phyloP scores from a whole-genome alignment of 805 yeast species.

The Myxozyma mucilagina region DNA sequence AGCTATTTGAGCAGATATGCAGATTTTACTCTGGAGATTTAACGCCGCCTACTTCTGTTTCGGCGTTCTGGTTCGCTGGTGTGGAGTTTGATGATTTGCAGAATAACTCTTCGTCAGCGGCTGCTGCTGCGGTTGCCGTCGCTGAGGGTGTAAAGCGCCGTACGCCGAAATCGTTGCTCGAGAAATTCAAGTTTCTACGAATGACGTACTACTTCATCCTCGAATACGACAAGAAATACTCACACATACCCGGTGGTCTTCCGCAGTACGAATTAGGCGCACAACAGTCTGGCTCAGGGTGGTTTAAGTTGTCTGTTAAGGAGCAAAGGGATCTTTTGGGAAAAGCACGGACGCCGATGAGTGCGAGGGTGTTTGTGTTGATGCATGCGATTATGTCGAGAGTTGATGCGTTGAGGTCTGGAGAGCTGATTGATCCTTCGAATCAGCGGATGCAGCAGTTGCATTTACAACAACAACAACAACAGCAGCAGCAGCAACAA shows the following conservation, averaged over 20 bases:
- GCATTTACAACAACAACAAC: background rate
- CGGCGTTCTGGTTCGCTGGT: slow-evolving; percentile 6
- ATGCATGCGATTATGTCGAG: slow-evolving; percentile 27
- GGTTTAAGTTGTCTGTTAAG: slow-evolving; percentile 20
- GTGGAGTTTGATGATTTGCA: background rate
- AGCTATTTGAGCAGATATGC: slow-evolving; percentile 26
- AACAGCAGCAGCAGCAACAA: slow-evolving; percentile 29
- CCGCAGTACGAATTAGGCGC: slow-evolving; percentile 17
- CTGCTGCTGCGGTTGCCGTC: background rate
- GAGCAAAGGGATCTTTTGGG: slow-evolving; percentile 29
- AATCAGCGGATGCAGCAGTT: slow-evolving; percentile 4
- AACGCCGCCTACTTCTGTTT: slow-evolving; percentile 3
- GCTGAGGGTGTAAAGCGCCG: slow-evolving; percentile 16
- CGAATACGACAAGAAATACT: slow-evolving; percentile 24
- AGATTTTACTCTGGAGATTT: slow-evolving; percentile 21
- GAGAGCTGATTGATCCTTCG: background rate
- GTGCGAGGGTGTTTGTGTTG: slow-evolving; percentile 18
- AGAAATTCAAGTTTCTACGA: slow-evolving; percentile 29
- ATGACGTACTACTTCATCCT: slow-evolving; percentile 28
- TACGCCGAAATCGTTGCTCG: slow-evolving; percentile 27
- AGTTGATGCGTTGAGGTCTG: slow-evolving; percentile 8
- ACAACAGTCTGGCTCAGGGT: slow-evolving; percentile 10
- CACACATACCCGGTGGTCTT: slow-evolving; percentile 5
- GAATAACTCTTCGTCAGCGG: no score
- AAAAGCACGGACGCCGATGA: slow-evolving; percentile 30